Conservation (phyloP, 441 rosid genomes). For the Corymbia citriodora region DNA sequence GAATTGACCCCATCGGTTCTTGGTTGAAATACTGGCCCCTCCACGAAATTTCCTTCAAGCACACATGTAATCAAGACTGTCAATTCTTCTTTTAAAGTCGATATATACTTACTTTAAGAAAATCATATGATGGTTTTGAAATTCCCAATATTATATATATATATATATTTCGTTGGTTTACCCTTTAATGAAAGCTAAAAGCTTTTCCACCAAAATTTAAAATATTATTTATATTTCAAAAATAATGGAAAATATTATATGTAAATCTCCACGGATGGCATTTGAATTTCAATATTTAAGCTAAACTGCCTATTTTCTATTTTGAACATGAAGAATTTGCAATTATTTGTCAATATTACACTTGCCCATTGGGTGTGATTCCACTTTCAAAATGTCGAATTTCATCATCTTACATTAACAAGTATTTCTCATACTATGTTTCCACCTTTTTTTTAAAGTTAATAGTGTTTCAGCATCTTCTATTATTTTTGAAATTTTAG, state of each 20-base stretch:
- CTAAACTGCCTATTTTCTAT: background rate
- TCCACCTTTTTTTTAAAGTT: background rate
- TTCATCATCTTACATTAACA: too few species aligned
- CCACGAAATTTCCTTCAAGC: background rate
- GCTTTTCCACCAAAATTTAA: background rate
- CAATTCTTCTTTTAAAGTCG: conserved; percentile 15
- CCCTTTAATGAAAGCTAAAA: background rate
- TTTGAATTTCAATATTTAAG: too few species aligned
- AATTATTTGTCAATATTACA: too few species aligned
- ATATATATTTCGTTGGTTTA: background rate
- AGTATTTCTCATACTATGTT: too few species aligned
- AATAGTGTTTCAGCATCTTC: background rate
- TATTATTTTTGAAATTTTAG: background rate
- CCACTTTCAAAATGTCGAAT: background rate
- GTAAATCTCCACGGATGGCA: background rate
- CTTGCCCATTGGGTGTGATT: background rate
- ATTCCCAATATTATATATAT: background rate
- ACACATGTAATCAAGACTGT: conserved; percentile 11
- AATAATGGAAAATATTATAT: background rate
- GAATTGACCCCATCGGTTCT: conserved; percentile 18
- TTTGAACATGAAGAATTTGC: background rate
- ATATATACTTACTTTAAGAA: background rate
- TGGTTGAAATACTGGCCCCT: background rate
- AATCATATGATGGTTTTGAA: background rate
- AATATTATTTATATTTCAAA: background rate